Conservation (phyloP, 2,329 filamentous ascomycete species). For the Arthrinium phaeospermum region DNA sequence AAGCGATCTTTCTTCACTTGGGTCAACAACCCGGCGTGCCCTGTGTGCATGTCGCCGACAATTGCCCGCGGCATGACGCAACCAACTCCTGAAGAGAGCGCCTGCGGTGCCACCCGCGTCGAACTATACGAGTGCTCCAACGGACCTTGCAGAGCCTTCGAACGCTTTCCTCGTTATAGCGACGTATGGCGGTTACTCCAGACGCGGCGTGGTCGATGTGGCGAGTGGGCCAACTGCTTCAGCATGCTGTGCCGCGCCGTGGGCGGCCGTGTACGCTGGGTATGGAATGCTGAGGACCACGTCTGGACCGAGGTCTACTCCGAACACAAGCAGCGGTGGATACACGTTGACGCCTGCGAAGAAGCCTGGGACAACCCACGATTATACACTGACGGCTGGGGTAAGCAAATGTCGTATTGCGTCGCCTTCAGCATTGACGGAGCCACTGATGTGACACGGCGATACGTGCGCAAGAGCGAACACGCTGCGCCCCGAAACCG, state of each 20-base stretch:
- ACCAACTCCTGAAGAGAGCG: conserved; percentile 86
- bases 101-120: conserved; percentile 83
- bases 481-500: conserved; percentile 76
- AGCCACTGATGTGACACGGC: conserved; percentile 69
- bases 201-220: conserved; percentile 82
- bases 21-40: conserved; percentile 93
- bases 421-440: conserved; percentile 94
- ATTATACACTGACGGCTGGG: conserved; percentile 93
- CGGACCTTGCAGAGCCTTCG: conserved; percentile 74
- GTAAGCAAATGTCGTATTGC: conserved; percentile 95
- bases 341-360: conserved; percentile 96
- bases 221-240: conserved; percentile 99
- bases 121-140: conserved; percentile 90
- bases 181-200: conserved; percentile 94
- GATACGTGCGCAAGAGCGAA: conserved; percentile 74
- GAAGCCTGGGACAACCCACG: conserved; percentile 94
- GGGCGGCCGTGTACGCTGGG: conserved; percentile 90
- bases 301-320: conserved; percentile 99
- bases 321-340: conserved; percentile 89
- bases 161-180: conserved; percentile 92
- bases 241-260: conserved; percentile 96
- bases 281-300: conserved; percentile 97
- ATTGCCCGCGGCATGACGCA: conserved; percentile 82
- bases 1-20: conserved; percentile 77
- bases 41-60: conserved; percentile 81